Evolutionary conservation across 176 grass and related monocot species (phyloP).

Genomic region (Chrysopogon serrulatus): DNA sequence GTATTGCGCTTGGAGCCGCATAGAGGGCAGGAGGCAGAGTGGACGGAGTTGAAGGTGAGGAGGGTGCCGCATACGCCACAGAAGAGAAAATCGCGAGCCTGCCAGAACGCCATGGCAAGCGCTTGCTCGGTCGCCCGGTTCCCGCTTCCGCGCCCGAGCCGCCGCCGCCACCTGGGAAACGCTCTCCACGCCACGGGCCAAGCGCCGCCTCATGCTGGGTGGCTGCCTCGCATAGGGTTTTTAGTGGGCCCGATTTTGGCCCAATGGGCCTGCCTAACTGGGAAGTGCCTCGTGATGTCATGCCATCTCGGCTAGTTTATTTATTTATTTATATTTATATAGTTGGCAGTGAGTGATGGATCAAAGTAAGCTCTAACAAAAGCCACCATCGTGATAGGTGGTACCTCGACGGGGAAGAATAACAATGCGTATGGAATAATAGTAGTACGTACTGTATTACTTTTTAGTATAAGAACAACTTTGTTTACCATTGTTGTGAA

Average conservation of each 20-base stretch:
- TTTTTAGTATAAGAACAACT: background rate
- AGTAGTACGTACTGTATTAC: background rate
- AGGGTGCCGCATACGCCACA: slow-evolving; percentile 75
- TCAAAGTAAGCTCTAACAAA: background rate
- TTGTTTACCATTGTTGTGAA: background rate
- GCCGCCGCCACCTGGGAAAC: background rate
- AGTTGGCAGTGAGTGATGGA: background rate
- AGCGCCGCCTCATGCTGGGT: too few relatives aligned
- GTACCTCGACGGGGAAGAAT: background rate
- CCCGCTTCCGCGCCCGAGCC: background rate
- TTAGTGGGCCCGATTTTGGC: background rate
- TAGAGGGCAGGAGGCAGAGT: slow-evolving; percentile 52
- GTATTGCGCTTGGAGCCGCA: slow-evolving; percentile 83
- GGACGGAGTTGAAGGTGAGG: slow-evolving; percentile 56
- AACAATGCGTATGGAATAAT: background rate
- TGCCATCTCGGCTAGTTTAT: background rate
- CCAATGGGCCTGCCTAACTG: background rate
- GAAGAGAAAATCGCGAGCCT: slow-evolving; percentile 80
- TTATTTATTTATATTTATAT: too few relatives aligned
- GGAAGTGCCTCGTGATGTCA: background rate
- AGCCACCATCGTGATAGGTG: background rate
- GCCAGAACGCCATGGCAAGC: slow-evolving; percentile 52
- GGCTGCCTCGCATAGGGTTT: background rate
- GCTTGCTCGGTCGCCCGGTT: background rate
- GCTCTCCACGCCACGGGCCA: background rate